phyloP scores from a whole-genome alignment of 2,329 filamentous ascomycete genomes.

The Ophiobolus disseminans region DNA sequence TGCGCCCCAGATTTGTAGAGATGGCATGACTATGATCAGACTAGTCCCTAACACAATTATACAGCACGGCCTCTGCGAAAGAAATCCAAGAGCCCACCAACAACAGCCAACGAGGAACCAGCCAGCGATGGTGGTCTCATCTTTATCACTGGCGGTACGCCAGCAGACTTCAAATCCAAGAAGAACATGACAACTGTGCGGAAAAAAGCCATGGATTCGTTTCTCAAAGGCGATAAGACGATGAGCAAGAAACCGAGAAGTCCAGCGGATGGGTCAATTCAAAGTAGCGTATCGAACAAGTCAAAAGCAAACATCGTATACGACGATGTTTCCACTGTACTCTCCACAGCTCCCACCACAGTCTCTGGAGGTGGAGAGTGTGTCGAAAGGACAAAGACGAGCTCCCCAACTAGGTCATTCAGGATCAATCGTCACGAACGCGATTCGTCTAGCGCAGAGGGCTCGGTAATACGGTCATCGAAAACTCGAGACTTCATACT shows the following conservation, averaged over 20 bases:
- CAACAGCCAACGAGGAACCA: slow-evolving; percentile 14
- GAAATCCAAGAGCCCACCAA: slow-evolving; percentile 19
- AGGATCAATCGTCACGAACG: slow-evolving; percentile 4
- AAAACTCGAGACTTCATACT: slow-evolving; percentile 21
- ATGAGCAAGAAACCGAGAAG: slow-evolving; percentile 12
- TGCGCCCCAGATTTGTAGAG: no score
- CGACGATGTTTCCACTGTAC: slow-evolving; percentile 14
- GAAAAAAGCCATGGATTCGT: slow-evolving; percentile 45
- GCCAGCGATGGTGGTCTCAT: slow-evolving; percentile 21
- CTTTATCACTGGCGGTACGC: slow-evolving; percentile 45
- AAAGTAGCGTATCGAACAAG: slow-evolving; percentile 21
- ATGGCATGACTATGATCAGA: not conserved
- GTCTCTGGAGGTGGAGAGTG: slow-evolving; percentile 4
- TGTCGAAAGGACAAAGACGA: slow-evolving; percentile 3
- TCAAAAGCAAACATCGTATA: slow-evolving; percentile 24
- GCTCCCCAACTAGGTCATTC: slow-evolving; percentile 12
- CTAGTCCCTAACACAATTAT: slow-evolving; percentile 8
- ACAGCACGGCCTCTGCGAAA: slow-evolving; percentile 13
- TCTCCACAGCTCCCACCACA: slow-evolving; percentile 5
- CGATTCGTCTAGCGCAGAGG: slow-evolving; percentile 6
- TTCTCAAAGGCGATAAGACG: slow-evolving; percentile 34
- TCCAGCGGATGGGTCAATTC: slow-evolving; percentile 7
- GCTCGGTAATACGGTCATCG: slow-evolving; percentile 11
- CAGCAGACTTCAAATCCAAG: slow-evolving; percentile 40
- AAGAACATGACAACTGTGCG: slow-evolving; percentile 44